Conservation (phyloP, 1,284 basidiomycete species). For the Fomitopsis schrenkii region DNA sequence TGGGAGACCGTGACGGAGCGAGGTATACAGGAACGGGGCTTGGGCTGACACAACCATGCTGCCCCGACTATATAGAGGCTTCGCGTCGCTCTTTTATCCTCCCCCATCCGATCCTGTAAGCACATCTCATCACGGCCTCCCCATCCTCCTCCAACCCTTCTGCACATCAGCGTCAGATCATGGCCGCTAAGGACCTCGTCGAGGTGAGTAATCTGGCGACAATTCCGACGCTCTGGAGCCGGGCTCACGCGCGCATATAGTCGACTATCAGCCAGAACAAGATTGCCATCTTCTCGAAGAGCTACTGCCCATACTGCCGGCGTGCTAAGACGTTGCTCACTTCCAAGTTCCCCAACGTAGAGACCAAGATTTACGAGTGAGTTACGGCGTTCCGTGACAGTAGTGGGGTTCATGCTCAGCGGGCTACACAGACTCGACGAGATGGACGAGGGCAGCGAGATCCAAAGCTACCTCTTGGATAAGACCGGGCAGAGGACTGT, state of each 20-base stretch:
- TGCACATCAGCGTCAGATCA: slow-evolving; percentile 33
- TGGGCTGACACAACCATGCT: slow-evolving; percentile 17
- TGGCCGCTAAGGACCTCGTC: slow-evolving; percentile 37
- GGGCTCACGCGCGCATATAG: slow-evolving; percentile 27
- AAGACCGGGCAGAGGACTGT: slow-evolving; percentile 63
- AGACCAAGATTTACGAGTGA: slow-evolving; percentile 56
- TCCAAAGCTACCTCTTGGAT: slow-evolving; percentile 55
- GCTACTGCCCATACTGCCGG: slow-evolving; percentile 56
- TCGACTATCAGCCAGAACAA: slow-evolving; percentile 50
- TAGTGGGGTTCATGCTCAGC: background rate
- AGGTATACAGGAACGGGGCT: background rate
- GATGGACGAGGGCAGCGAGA: slow-evolving; percentile 48
- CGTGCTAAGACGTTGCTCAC: slow-evolving; percentile 55
- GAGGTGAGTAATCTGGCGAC: slow-evolving; percentile 29
- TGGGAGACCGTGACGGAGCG: background rate
- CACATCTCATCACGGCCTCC: slow-evolving; percentile 20
- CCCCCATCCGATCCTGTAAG: slow-evolving; percentile 22
- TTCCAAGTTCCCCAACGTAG: slow-evolving; percentile 42
- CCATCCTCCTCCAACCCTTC: slow-evolving; percentile 34
- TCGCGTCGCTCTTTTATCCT: slow-evolving; percentile 14
- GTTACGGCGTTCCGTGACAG: slow-evolving; percentile 22
- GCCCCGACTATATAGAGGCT: slow-evolving; percentile 23
- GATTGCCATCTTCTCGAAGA: slow-evolving; percentile 71
- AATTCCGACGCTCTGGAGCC: too few species aligned
- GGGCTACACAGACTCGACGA: slow-evolving; percentile 33